Evolutionary conservation across 192 early-diverging fungal genomes (phyloP).

Genomic region (Dispira simplex): DNA sequence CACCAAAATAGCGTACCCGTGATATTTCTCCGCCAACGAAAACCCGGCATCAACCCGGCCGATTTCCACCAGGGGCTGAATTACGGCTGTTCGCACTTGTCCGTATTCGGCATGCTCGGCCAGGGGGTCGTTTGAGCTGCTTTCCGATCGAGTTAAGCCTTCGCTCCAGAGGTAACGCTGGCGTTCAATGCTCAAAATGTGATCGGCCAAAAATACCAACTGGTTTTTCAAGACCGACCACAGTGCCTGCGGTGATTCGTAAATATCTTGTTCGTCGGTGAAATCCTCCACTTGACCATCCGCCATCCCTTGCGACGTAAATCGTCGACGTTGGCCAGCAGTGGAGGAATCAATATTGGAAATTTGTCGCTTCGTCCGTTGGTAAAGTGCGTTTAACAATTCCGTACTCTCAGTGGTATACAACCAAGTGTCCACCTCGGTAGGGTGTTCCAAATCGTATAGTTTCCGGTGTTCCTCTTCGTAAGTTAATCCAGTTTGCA

Average conservation of each 20-base stretch:
- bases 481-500: slow-evolving; percentile 20
- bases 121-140: slow-evolving; percentile 3
- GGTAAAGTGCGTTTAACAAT: slow-evolving; percentile 18
- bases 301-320: neutral
- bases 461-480: slow-evolving; percentile 24
- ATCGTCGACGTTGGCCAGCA: slow-evolving; percentile 16
- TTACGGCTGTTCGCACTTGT: slow-evolving; percentile 15
- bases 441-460: slow-evolving; percentile 27
- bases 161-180: slow-evolving; percentile 17
- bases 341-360: slow-evolving; percentile 8
- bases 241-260: slow-evolving; percentile 19
- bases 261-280: slow-evolving; percentile 13
- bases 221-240: slow-evolving; percentile 21
- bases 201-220: slow-evolving; percentile 20
- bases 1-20: slow-evolving; percentile 20
- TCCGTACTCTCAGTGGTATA: slow-evolving; percentile 6
- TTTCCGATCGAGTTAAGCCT: neutral
- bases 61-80: slow-evolving; percentile 23
- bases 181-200: slow-evolving; percentile 20
- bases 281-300: neutral
- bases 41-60: slow-evolving; percentile 20
- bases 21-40: slow-evolving; percentile 25
- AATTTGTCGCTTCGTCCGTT: neutral
- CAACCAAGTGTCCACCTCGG: slow-evolving; percentile 14
- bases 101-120: slow-evolving; percentile 16